Evolutionary conservation across 2,329 filamentous ascomycete genomes (phyloP), one percentile per base, ranked within the genome.

Genomic region (Hypomyces perniciosus): DNA sequence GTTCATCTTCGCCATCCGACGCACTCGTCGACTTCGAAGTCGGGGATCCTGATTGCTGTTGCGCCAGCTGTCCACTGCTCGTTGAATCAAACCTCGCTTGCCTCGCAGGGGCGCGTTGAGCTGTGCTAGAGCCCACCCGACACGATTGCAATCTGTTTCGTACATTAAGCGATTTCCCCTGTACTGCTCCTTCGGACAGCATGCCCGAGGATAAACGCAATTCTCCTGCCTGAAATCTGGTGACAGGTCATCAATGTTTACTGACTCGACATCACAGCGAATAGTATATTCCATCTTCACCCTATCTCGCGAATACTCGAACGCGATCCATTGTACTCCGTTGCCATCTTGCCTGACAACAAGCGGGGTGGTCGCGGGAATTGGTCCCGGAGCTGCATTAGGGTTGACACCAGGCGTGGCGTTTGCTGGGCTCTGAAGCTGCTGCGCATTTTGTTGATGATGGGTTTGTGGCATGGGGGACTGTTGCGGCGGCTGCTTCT

Each of bases 221-320:
- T 99, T 99, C 68, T 96, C 92, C 7, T 89, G 89, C 76, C 96
- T 97, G 79, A 97, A 97, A 57, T 97, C 92, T 57, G 82, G 76
- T 41, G 82, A 81, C 13, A 99, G 79, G 55, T 85, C 85, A 50
- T 96, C 90, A 41, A 92, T 90, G 64, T 91, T 90, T 55, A 99
- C 90, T 1, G 91, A 96, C 72, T 97, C 93, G 20, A 97, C 93
- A 61, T 97, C 93, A 67, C 93, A 97, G 47, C 93, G 86, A 62
- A 99, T 99, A 1, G 91, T 96, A 72, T 99, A 99, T 70, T 97
- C 91, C 90, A 97, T 96, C 81, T 99, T 99, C 59, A 97, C 91
- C 42, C 92, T 81, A 65, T 99, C 92, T 54, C 92, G 84, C 8
- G 92, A 97, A 68, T 99, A 99, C 68, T 99, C 93, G 56, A 97